A percentile compares a stretch with the other conserved stretches of the same genome.
Conservation (phyloP, 768 basidiomycete genomes). For the Calocybe cyanea region DNA sequence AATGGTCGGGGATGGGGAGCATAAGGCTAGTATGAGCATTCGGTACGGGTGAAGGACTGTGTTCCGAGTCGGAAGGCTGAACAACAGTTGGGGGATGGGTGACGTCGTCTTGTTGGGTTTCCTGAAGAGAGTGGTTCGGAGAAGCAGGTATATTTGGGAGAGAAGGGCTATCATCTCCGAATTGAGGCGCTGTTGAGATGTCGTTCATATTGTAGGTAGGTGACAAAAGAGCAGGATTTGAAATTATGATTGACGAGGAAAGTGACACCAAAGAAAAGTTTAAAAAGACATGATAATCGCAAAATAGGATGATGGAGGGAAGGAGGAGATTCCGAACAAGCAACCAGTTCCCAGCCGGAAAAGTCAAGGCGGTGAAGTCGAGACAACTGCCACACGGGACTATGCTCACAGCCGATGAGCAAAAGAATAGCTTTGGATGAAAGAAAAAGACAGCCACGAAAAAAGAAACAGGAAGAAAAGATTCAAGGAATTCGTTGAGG, state of each 20-base stretch:
- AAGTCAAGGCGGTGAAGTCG: slow-evolving; percentile 5
- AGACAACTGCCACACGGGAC: slow-evolving; percentile 4
- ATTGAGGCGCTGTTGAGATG: slow-evolving; percentile 14
- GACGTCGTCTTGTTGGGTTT: slow-evolving; percentile 7
- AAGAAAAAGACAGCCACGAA: slow-evolving; percentile 1
- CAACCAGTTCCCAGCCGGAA: slow-evolving; percentile 18
- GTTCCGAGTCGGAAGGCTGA: slow-evolving; percentile 9
- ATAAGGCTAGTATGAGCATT: slow-evolving; percentile 22
- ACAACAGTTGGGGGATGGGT: slow-evolving; percentile 6
- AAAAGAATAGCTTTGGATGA: slow-evolving; percentile 3
- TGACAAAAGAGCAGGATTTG: slow-evolving; percentile 4
- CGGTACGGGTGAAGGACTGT: neutral
- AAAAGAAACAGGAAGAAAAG: slow-evolving; percentile 2
- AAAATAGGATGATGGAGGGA: slow-evolving; percentile 8
- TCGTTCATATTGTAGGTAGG: slow-evolving; percentile 17
- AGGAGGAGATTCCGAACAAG: slow-evolving; percentile 9
- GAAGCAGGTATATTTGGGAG: slow-evolving; percentile 26
- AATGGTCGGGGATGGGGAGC: slow-evolving; percentile 37
- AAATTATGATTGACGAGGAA: slow-evolving; percentile 3
- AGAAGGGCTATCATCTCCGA: slow-evolving; percentile 23
- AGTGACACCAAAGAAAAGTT: slow-evolving; percentile 1
- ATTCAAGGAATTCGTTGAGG: neutral
- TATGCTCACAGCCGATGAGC: neutral
- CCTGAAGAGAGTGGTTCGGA: slow-evolving; percentile 11
- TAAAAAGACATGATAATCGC: slow-evolving; percentile 18